A percentile compares a stretch with the other conserved stretches of the same genome.
phyloP scores from a whole-genome alignment of 2,329 filamentous ascomycete species.

The Ophiobolus disseminans region DNA sequence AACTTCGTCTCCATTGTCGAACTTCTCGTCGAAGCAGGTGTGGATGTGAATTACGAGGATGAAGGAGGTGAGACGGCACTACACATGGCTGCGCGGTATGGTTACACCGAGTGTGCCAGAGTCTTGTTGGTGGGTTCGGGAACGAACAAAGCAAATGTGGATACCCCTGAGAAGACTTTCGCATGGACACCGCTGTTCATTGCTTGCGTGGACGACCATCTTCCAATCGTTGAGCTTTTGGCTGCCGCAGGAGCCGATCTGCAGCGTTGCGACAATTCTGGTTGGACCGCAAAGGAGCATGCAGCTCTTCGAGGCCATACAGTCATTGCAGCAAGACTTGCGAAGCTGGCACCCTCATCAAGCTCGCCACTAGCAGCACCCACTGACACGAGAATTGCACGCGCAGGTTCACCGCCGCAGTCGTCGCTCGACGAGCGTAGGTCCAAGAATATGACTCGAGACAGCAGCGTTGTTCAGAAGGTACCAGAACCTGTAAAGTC shows the following conservation, averaged over 20 bases:
- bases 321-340: conserved; percentile 74
- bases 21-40: conserved; percentile 85
- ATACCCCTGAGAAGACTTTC: conserved; percentile 82
- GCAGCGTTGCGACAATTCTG: conserved; percentile 79
- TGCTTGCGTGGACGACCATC: conserved; percentile 85
- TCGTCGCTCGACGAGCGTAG: conserved; percentile 64
- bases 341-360: conserved; percentile 58
- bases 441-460: conserved; percentile 48
- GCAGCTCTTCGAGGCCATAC: conserved; percentile 89
- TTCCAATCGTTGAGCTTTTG: conserved; percentile 76
- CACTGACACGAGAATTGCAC: conserved; percentile 36
- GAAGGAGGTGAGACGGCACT: conserved; percentile 88
- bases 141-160: conserved; percentile 75
- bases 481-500: conserved; percentile 84
- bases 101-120: conserved; percentile 79
- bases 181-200: conserved; percentile 96
- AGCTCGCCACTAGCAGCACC: conserved; percentile 31
- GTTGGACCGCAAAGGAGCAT: conserved; percentile 94
- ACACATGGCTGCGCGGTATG: conserved; percentile 89
- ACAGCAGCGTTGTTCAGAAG: conserved; percentile 51
- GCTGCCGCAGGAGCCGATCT: conserved; percentile 79
- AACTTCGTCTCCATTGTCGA: conserved; percentile 86
- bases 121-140: conserved; percentile 75
- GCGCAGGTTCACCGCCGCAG: conserved; percentile 56
- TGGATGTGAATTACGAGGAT: conserved; percentile 94